phyloP scores from a whole-genome alignment of 2,329 filamentous ascomycete genomes.

The Fusarium buxicola region DNA sequence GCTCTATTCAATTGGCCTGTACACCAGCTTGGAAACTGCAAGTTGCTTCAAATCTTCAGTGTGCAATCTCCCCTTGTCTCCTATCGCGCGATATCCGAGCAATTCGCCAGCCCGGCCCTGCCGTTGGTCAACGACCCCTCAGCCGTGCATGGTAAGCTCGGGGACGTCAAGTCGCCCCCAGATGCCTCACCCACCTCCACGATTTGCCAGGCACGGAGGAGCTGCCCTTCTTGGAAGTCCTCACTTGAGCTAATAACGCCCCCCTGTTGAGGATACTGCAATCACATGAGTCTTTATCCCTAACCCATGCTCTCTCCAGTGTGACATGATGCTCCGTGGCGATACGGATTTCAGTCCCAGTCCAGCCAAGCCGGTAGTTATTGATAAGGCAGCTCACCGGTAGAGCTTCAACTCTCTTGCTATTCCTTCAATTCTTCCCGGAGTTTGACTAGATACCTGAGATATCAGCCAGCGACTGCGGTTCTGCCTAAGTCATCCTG shows the following conservation, averaged over 20 bases:
- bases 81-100: neutral
- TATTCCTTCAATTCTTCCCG: slow-evolving; percentile 8
- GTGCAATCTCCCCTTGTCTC: neutral
- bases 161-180: slow-evolving; percentile 4
- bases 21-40: neutral
- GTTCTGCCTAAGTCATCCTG: slow-evolving; percentile 6
- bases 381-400: slow-evolving; percentile 33
- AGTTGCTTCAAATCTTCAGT: neutral
- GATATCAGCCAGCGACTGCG: neutral
- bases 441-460: neutral
- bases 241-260: slow-evolving; percentile 17
- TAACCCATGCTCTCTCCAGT: slow-evolving; percentile 10
- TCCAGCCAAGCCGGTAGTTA: slow-evolving; percentile 7
- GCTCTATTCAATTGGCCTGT: neutral
- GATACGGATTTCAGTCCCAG: slow-evolving; percentile 5
- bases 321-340: slow-evolving; percentile 17
- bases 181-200: slow-evolving; percentile 27
- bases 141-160: neutral
- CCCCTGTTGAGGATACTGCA: slow-evolving; percentile 19
- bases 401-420: slow-evolving; percentile 11
- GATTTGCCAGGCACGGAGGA: slow-evolving; percentile 27
- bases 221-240: slow-evolving; percentile 36
- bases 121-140: slow-evolving; percentile 1
- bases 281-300: slow-evolving; percentile 26
- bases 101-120: neutral